Evolutionary conservation across 345 rosid species (phyloP), one percentile per base, ranked within the genome.

Genomic region (Sisymbrium irio): DNA sequence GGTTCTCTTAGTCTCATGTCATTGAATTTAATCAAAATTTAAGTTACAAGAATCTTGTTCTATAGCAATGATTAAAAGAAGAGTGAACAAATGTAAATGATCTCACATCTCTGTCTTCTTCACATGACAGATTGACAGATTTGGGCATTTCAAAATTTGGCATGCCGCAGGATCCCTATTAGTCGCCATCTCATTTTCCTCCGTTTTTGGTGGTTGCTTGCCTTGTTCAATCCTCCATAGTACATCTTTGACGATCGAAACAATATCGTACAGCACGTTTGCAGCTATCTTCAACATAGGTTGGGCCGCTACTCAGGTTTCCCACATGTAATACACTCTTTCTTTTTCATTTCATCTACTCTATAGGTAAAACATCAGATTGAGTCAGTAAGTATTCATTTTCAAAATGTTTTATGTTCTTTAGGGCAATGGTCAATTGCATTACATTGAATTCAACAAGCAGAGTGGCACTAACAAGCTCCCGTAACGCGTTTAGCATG

Each of bases 291-390:
- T 94, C 76, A 94, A 94, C 72, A 76, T 87, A 54, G 98, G 98
- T 50, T 94, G 98, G 98, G 97, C 97, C 35, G 97, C 96, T 76
- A 84, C 98, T 77, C 98, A 94, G 83, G 98, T 94, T 82, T 92
- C 98, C 18, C 96, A 94, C 89, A 94, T 94, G 98, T 94, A 91
- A 85, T 75, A 27, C 22, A 42, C 64, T 54, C 8, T 42, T 39
- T 5, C 51, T 28, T 25, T 40, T 37, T 10, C 33, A 7, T 49
- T 68, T 1, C 0, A 32, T 68, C 32, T 67, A 51, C n/a, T 46
- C 27, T 18, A 5, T 18, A 46, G 35, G 2, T 0, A 46, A 36
- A 25, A 17, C 65, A n/a, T 46, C 37, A 39, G 10, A 1, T 30
- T 49, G 18, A 36, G 11, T 7, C 1, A 3, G 65, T 6, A 25